Evolutionary conservation across 2,329 filamentous ascomycete species (phyloP).

Genomic region (Scytalidium lignicola): DNA sequence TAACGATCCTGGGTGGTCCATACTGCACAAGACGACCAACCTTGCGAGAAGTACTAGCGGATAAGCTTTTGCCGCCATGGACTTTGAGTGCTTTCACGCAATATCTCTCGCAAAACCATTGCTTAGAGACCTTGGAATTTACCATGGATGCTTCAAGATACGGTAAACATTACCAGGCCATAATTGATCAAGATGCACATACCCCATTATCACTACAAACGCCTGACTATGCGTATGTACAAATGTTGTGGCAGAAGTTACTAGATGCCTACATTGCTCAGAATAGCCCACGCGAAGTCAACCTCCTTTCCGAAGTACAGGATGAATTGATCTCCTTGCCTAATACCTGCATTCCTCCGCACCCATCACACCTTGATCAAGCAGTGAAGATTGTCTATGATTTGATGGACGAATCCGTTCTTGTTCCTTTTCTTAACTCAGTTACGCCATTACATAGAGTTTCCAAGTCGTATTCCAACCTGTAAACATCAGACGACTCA

Average conservation of each 20-base stretch:
- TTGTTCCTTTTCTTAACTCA: slow-evolving; percentile 81
- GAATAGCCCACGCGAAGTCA: slow-evolving; percentile 81
- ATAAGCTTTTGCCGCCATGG: slow-evolving; percentile 81
- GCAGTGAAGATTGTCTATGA: slow-evolving; percentile 89
- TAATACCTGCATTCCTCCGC: slow-evolving; percentile 57
- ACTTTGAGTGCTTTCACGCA: slow-evolving; percentile 92
- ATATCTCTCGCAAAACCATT: too few relatives aligned
- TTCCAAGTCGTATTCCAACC: slow-evolving; percentile 16
- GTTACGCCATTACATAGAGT: slow-evolving; percentile 18
- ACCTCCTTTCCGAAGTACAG: slow-evolving; percentile 79
- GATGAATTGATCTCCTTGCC: slow-evolving; percentile 69
- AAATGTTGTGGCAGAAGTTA: slow-evolving; percentile 79
- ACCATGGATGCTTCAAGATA: slow-evolving; percentile 92
- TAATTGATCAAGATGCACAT: slow-evolving; percentile 39
- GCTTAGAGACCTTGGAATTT: slow-evolving; percentile 92
- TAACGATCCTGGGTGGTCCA: too few relatives aligned
- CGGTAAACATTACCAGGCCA: slow-evolving; percentile 41
- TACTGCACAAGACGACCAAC: slow-evolving; percentile 61
- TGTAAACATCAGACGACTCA: slow-evolving; percentile 27
- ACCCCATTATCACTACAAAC: slow-evolving; percentile 21
- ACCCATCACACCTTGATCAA: slow-evolving; percentile 70
- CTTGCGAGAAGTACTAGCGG: slow-evolving; percentile 80
- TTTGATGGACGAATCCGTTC: slow-evolving; percentile 93
- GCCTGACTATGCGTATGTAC: slow-evolving; percentile 51
- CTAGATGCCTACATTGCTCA: slow-evolving; percentile 87